Evolutionary conservation across 208 protist species (phyloP), one percentile per base, ranked within the genome.

Genomic region (Herpetomonas tarakana): DNA sequence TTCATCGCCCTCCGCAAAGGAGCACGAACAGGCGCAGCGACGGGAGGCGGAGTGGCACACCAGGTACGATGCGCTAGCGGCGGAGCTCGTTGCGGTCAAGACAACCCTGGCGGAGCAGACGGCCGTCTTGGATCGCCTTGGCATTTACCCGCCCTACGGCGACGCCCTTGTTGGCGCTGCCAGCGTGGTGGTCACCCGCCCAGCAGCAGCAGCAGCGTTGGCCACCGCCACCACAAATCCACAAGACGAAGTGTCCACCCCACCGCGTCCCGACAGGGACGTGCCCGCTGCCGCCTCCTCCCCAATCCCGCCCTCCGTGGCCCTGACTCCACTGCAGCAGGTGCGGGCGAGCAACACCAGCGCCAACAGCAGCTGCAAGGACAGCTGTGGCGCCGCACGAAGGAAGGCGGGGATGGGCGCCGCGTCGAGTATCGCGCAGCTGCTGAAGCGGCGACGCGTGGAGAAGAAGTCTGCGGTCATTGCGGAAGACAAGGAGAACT

Each of bases 91-190:
- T 0, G 54, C 16, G 4, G 63, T 72, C 38, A 92, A 88, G 72
- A 31, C 50, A 4, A 26, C 52, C n/a, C 52, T 83, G 50, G 81
- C 78, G 2, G 77, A 89, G 60, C 81, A 88, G 61, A 59, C 75
- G 21, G 65, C 79, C 14, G 75, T 89, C 24, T 49, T 92, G 31
- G 86, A 92, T 49, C 70, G 78, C 21, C 69, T 92, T 16, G 79
- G 80, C 2, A 44, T 89, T 18, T 49, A 25, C n/a, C 67, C 72
- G 30, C 86, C 86, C 16, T 88, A 76, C 52, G 58, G 69, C 11
- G 44, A 47, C 2, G 78, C 27, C 21, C 30, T 76, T 35, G 30
- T 81, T 3, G 65, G 62, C 6, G 58, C 74, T 1, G 74, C 73
- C 1, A 50, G 55, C 18, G 44, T 26, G 12, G 45, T 68, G 21